phyloP scores from a whole-genome alignment of 208 protist genomes.

The Naegleria lovaniensis region DNA sequence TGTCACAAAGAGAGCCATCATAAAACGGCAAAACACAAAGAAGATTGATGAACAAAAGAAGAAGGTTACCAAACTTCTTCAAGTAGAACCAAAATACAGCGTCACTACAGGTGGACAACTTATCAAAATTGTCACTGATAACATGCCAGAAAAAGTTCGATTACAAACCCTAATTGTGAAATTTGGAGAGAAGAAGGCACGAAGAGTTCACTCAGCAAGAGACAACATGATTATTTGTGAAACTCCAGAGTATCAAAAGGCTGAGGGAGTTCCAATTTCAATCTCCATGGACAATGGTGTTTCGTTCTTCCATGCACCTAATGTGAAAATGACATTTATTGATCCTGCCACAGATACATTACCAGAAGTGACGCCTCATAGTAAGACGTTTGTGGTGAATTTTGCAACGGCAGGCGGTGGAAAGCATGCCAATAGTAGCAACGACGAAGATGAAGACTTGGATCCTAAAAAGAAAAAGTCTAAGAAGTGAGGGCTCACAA shows the following conservation, averaged over 20 bases:
- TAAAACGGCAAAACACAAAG: background rate
- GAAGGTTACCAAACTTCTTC: background rate
- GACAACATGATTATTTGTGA: slow-evolving; percentile 12
- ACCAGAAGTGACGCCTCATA: background rate
- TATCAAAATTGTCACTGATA: background rate
- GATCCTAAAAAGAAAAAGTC: background rate
- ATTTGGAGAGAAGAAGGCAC: background rate
- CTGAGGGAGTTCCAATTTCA: background rate
- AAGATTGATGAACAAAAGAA: background rate
- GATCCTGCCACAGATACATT: background rate
- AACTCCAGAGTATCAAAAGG: background rate
- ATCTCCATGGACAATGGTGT: background rate
- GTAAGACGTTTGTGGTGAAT: background rate
- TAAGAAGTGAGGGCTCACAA: too few relatives aligned
- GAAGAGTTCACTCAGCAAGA: background rate
- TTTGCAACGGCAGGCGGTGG: background rate
- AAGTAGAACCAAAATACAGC: background rate
- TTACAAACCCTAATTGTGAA: background rate
- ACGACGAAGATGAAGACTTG: background rate
- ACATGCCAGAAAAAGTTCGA: background rate
- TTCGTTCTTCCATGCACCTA: background rate
- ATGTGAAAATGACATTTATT: background rate
- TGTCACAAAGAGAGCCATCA: slow-evolving; percentile 5
- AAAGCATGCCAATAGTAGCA: background rate
- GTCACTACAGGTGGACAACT: background rate